phyloP scores from a whole-genome alignment of 805 yeast species.

The Yarrowia hollandica region DNA sequence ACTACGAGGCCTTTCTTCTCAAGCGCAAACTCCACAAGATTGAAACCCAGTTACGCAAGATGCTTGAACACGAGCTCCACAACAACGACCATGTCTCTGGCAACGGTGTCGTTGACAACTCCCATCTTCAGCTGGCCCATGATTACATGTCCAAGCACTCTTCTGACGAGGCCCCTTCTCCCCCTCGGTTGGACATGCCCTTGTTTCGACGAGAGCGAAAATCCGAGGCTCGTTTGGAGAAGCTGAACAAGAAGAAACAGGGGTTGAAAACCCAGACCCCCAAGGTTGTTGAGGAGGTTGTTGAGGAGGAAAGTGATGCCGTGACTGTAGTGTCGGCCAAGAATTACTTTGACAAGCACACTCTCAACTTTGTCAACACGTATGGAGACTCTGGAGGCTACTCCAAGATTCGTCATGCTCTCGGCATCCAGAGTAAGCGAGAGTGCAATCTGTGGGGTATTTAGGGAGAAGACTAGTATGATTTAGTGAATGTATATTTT shows the following conservation, averaged over 20 bases:
- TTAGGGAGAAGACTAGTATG: not conserved
- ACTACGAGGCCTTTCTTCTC: slow-evolving; percentile 8
- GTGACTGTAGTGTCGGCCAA: not conserved
- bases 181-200: not conserved
- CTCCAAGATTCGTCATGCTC: slow-evolving; percentile 2
- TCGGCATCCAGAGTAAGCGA: not conserved
- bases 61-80: slow-evolving; percentile 17
- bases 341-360: slow-evolving; percentile 9
- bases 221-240: slow-evolving; percentile 1
- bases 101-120: slow-evolving; percentile 1
- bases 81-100: too few relatives aligned
- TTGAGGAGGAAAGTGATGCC: not conserved
- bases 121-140: not conserved
- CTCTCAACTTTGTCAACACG: slow-evolving; percentile 19
- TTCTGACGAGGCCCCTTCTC: not conserved
- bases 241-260: not conserved
- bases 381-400: slow-evolving; percentile 21
- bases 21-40: slow-evolving; percentile 2
- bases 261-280: not conserved
- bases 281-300: not conserved
- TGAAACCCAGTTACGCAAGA: not conserved
- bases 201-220: not conserved
- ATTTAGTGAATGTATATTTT: too few relatives aligned
- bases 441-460: slow-evolving; percentile 18
- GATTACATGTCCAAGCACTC: not conserved